A percentile compares a stretch with the other conserved stretches of the same genome.
These are phyloP conservation scores for Neoboletus brunneissimus DNA, from an alignment of 768 basidiomycete genomes.

Conservation along the genomic window DNA sequence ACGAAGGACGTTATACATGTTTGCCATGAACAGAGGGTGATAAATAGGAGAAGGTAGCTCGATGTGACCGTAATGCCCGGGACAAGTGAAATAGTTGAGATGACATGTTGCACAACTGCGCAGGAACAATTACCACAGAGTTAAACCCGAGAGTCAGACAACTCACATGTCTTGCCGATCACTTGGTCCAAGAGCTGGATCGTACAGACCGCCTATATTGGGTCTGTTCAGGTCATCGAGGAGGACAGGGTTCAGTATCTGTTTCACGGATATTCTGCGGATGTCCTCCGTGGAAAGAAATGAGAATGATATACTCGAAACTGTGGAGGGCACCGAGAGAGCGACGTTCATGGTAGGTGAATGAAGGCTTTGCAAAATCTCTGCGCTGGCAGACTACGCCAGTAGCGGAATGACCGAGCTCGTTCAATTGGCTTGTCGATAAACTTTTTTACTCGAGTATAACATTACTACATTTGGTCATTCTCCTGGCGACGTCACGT, in stretches of 20 bases:
- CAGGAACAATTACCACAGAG: slow-evolving; percentile 5
- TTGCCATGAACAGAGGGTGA: slow-evolving; percentile 93
- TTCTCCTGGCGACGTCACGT: slow-evolving; percentile 16
- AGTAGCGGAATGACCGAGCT: background rate
- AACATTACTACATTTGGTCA: slow-evolving; percentile 12
- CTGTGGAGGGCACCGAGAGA: slow-evolving; percentile 80
- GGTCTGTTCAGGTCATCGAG: slow-evolving; percentile 93
- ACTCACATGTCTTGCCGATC: slow-evolving; percentile 88
- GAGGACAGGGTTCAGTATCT: slow-evolving; percentile 89
- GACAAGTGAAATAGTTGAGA: slow-evolving; percentile 90
- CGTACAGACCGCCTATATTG: slow-evolving; percentile 89
- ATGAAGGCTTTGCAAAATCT: background rate
- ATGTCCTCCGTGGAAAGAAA: slow-evolving; percentile 88
- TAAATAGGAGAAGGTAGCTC: slow-evolving; percentile 94
- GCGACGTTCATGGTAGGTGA: slow-evolving; percentile 76
- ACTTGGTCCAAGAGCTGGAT: slow-evolving; percentile 90
- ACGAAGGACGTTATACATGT: slow-evolving; percentile 83
- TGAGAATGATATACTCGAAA: slow-evolving; percentile 86
- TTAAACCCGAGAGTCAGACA: background rate
- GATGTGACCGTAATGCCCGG: slow-evolving; percentile 98
- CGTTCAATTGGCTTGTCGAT: background rate
- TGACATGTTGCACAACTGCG: slow-evolving; percentile 89
- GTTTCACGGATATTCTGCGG: slow-evolving; percentile 93
- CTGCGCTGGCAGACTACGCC: background rate
- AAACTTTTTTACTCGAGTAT: slow-evolving; percentile 15